Conservation (phyloP, 371 early-diverging fungal genomes). For the Actinomucor elegans region DNA sequence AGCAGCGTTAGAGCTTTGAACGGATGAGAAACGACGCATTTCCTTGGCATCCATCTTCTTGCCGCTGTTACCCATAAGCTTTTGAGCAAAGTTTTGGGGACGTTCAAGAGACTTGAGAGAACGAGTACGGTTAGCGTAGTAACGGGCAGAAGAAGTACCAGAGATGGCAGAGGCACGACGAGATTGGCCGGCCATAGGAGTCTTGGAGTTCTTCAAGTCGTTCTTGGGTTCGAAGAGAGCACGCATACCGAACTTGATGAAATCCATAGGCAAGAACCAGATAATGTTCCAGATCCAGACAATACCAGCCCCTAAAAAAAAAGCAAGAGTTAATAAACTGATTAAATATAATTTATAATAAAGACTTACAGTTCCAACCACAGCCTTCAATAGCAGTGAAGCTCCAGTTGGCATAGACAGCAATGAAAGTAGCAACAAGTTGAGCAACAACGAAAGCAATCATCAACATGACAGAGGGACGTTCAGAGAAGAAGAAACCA, state of each 20-base stretch:
- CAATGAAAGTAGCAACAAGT: constrained; percentile 59
- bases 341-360: too few relatives aligned
- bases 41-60: constrained; percentile 48
- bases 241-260: constrained; percentile 75
- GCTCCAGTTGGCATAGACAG: constrained; percentile 63
- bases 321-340: too few relatives aligned
- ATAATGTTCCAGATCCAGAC: constrained; percentile 81
- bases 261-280: constrained; percentile 75
- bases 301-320: constrained; percentile 42
- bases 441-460: constrained; percentile 59
- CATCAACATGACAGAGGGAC: constrained; percentile 56
- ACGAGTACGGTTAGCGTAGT: constrained; percentile 50
- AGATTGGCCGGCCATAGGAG: constrained; percentile 35
- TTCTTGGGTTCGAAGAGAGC: constrained; percentile 53
- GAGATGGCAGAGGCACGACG: constrained; percentile 51
- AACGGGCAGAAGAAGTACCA: constrained; percentile 44
- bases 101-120: constrained; percentile 43
- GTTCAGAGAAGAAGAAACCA: constrained; percentile 59
- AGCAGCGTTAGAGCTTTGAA: constrained; percentile 46
- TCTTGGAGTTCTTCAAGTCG: constrained; percentile 33
- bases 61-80: constrained; percentile 34
- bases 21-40: constrained; percentile 56
- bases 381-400: constrained; percentile 58
- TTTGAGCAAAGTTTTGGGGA: constrained; percentile 44
- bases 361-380: constrained; percentile 63